Conservation (phyloP, 345 rosid genomes). For the Mallotus nudiflorus region DNA sequence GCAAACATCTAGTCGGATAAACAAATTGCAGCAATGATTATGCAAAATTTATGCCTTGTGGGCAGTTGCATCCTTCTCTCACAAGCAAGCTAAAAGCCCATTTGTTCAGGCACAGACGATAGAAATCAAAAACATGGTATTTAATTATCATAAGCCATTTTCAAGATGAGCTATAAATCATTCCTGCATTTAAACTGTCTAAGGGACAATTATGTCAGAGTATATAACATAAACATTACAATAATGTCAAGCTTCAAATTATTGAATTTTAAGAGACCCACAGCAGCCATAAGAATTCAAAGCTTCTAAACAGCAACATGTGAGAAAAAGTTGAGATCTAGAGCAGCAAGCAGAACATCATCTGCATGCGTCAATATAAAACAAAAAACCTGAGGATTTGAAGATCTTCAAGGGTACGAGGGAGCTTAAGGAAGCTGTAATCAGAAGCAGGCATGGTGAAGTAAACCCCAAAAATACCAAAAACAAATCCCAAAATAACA, state of each 20-base stretch:
- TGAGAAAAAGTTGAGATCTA: neutral
- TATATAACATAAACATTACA: neutral
- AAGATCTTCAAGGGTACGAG: conserved; percentile 82
- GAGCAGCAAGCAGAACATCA: neutral
- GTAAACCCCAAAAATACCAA: conserved; percentile 67
- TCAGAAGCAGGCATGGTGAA: conserved; percentile 89
- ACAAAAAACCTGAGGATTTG: conserved; percentile 68
- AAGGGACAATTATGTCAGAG: neutral
- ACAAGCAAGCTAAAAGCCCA: neutral
- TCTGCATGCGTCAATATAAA: neutral
- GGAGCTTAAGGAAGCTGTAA: conserved; percentile 93
- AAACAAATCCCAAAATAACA: conserved; percentile 56
- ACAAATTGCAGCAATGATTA: no score
- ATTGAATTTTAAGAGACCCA: no score
- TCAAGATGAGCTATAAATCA: neutral
- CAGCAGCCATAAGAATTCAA: no score
- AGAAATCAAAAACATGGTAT: neutral
- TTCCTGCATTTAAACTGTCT: neutral
- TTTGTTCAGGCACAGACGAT: neutral
- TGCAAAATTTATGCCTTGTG: neutral
- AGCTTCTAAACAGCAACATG: neutral
- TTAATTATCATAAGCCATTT: neutral
- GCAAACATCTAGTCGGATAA: no score
- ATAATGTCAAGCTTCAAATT: neutral
- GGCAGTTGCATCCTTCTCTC: no score